Evolutionary conservation across 2,329 filamentous ascomycete genomes (phyloP).

Genomic region (Dactylellina leptospora): DNA sequence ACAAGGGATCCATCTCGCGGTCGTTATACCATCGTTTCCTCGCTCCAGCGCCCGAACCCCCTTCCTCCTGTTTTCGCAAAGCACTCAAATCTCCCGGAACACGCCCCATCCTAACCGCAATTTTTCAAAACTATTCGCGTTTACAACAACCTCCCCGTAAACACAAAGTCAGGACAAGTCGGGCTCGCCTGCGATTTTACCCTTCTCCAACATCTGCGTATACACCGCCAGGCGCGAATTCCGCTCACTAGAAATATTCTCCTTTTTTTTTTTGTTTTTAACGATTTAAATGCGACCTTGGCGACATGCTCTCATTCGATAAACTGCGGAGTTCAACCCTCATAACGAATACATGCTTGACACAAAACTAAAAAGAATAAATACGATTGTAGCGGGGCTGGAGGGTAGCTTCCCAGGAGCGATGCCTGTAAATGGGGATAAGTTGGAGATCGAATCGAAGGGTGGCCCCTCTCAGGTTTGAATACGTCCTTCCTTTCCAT

Average conservation of each 20-base stretch:
- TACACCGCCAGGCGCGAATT: no score
- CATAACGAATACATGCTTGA: constrained; percentile 32
- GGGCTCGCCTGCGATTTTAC: no score
- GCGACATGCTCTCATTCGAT: constrained; percentile 26
- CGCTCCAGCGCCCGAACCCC: no score
- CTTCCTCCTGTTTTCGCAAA: background rate
- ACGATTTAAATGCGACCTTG: constrained; percentile 27
- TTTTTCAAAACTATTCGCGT: constrained; percentile 7
- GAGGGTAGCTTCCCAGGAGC: background rate
- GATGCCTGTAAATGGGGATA: constrained; percentile 47
- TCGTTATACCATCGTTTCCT: no score
- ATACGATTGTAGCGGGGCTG: background rate
- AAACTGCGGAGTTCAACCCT: constrained; percentile 5
- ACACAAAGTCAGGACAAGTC: background rate
- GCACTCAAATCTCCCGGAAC: background rate
- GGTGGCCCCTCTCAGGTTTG: background rate
- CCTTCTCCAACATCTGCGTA: background rate
- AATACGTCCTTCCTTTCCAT: no score
- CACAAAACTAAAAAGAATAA: background rate
- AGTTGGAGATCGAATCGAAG: background rate
- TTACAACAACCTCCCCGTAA: background rate
- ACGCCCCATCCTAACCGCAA: constrained; percentile 5
- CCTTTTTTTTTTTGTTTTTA: no score
- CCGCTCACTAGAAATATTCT: no score
- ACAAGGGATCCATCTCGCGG: no score